Evolutionary conservation across 2,329 filamentous ascomycete species (phyloP), one percentile per base, ranked within the genome.

Genomic region (Aspergillus pseudotamarii): DNA sequence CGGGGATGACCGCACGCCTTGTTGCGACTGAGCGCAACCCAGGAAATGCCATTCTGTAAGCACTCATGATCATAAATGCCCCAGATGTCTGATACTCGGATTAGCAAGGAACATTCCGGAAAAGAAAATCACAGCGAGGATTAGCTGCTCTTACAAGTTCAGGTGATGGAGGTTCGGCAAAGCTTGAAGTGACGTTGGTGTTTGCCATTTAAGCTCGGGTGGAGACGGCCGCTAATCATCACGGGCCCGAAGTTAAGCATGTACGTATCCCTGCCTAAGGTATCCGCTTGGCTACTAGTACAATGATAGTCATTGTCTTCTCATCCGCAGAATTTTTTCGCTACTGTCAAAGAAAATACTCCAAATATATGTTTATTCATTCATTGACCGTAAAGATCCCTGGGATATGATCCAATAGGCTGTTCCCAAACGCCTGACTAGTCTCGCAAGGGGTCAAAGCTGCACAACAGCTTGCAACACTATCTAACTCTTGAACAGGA

Each of bases 1-100:
- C 62, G 66, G 63, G 61, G 69, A 66, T 54, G 71, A 70, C 68
- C 60, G 64, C 69, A 41, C 66, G 67, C 62, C 61, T 62, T 38
- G 53, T 60, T 43, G 62, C 60, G 53, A 61, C 38, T 38, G 62
- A 58, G 58, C 65, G 65, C 32, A 69, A 28, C 38, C 68, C 63
- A 28, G 70, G 68, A 26, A 69, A 55, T 9, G 73, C 61, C 45
- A 67, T 60, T 48, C 68, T 59, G 43, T 43, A 57, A 41, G 46
- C 54, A 64, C 57, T 58, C 61, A 64, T 67, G 36, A 23, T 68
- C 53, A 63, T 58, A 34, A 38, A 53, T 30, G 16, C 16, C 14
- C 38, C 11, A 41, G 2, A 32, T 0, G 43, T 56, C 60, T 64
- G 12, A 19, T 23, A 12, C 38, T 26, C n/a, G 11, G 14, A 51